Conservation (phyloP, 2,329 filamentous ascomycete genomes). For the Pochonia chlamydosporia region DNA sequence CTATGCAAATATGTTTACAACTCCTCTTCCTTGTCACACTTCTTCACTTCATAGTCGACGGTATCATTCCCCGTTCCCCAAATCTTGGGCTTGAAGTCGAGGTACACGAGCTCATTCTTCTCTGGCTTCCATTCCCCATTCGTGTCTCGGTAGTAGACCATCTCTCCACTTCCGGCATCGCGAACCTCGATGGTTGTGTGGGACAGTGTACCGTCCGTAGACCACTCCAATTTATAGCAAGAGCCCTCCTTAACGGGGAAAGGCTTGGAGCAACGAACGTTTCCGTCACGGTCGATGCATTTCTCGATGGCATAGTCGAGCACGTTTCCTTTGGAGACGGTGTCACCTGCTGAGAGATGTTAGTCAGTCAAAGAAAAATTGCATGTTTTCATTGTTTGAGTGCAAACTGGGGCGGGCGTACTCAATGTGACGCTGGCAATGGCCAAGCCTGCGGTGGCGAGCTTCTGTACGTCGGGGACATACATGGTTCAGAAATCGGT, state of each 20-base stretch:
- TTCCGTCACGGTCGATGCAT: conserved; percentile 32
- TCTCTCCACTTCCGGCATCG: conserved; percentile 30
- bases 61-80: conserved; percentile 37
- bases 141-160: conserved; percentile 40
- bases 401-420: conserved; percentile 1
- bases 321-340: conserved; percentile 26
- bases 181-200: conserved; percentile 33
- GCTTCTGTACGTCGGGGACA: conserved; percentile 13
- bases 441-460: conserved; percentile 12
- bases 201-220: conserved; percentile 28
- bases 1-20: neutral
- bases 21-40: conserved; percentile 5
- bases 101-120: conserved; percentile 37
- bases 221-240: conserved; percentile 36
- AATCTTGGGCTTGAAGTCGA: conserved; percentile 42
- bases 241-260: conserved; percentile 31
- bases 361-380: neutral
- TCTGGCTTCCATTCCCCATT: conserved; percentile 38
- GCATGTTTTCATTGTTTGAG: too few species aligned
- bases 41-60: conserved; percentile 33
- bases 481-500: too few species aligned
- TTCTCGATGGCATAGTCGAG: conserved; percentile 36
- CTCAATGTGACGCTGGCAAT: conserved; percentile 8
- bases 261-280: conserved; percentile 32
- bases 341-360: conserved; percentile 9